These are phyloP conservation scores for Podosphaera leucotricha DNA, from an alignment of 2,329 filamentous ascomycete genomes.

Conservation along the genomic window DNA sequence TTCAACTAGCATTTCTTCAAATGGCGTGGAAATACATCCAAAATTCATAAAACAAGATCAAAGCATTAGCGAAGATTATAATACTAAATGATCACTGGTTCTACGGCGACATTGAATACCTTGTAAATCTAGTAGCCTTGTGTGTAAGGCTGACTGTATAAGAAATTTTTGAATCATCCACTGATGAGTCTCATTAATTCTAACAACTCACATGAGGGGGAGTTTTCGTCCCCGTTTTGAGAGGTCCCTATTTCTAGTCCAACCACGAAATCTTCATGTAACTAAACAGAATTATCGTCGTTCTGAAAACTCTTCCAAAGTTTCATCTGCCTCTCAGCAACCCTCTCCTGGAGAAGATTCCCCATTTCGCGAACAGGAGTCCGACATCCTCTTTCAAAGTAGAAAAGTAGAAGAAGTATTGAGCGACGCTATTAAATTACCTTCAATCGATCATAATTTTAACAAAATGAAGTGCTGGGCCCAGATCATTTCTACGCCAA, in stretches of 20 bases:
- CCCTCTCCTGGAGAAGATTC: background rate
- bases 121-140: background rate
- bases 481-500: slow-evolving; percentile 59
- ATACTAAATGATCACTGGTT: background rate
- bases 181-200: background rate
- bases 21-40: background rate
- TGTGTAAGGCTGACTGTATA: background rate
- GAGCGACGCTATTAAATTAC: background rate
- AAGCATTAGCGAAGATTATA: background rate
- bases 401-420: background rate
- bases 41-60: background rate
- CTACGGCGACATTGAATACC: background rate
- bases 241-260: background rate
- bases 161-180: background rate
- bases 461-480: slow-evolving; percentile 45
- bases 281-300: background rate
- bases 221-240: background rate
- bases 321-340: background rate
- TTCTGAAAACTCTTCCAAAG: background rate
- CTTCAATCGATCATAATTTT: background rate
- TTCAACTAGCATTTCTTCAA: background rate
- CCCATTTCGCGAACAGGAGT: background rate
- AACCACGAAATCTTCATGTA: background rate
- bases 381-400: background rate
- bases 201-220: background rate